These are phyloP conservation scores for Penicillium riverlandense DNA, from an alignment of 495 filamentous ascomycete species.

Conservation along the genomic window DNA sequence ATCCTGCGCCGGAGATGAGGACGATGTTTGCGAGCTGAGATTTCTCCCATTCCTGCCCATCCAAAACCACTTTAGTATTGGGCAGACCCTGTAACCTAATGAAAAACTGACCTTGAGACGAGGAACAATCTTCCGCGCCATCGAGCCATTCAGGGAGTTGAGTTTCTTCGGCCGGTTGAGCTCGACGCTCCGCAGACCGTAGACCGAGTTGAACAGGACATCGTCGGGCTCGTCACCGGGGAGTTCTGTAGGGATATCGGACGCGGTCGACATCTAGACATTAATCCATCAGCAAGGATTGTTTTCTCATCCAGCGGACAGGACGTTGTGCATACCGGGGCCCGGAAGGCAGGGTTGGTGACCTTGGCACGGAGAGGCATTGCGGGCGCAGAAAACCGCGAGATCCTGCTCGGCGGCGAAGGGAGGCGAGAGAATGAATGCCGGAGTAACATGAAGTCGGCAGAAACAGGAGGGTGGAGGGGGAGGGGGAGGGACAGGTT, in stretches of 20 bases:
- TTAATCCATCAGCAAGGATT: too few relatives aligned
- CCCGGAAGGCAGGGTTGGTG: conserved; percentile 50
- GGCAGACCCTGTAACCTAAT: background rate
- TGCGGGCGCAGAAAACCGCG: conserved; percentile 36
- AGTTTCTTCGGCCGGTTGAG: conserved; percentile 87
- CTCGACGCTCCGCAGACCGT: conserved; percentile 86
- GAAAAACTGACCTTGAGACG: conserved; percentile 53
- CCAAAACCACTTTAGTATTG: conserved; percentile 10
- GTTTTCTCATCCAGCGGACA: too few relatives aligned
- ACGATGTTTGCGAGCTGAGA: conserved; percentile 89
- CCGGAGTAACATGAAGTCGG: conserved; percentile 47
- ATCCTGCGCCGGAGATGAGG: conserved; percentile 81
- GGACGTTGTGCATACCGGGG: conserved; percentile 20
- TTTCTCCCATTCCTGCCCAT: conserved; percentile 74
- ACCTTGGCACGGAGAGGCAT: conserved; percentile 93
- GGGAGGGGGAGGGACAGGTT: conserved; percentile 8
- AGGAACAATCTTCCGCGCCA: conserved; percentile 86
- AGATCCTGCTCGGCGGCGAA: conserved; percentile 48
- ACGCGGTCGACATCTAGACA: conserved; percentile 50
- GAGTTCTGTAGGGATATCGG: conserved; percentile 43
- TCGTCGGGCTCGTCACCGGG: conserved; percentile 74
- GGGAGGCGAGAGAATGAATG: conserved; percentile 35
- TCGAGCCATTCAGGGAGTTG: conserved; percentile 87
- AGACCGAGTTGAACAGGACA: conserved; percentile 81
- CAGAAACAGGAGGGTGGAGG: conserved; percentile 10